Percentiles rank a stretch among this genome's conserved stretches.
Evolutionary conservation across 345 rosid species (phyloP).

Genomic region (Hibiscus mutabilis): DNA sequence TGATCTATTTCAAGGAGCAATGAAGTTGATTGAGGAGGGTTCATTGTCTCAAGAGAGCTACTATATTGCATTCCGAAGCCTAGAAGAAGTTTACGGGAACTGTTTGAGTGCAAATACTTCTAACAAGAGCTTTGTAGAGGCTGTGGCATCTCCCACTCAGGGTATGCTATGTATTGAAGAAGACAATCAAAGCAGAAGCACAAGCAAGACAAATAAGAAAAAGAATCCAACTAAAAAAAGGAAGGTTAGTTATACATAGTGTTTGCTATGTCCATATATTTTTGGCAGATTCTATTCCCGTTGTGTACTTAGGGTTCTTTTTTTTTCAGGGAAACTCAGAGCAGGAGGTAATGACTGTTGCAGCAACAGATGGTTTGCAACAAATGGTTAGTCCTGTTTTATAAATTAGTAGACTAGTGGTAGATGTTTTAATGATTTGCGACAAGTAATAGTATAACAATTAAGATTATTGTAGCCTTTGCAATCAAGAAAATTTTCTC

Average conservation of each 20-base stretch:
- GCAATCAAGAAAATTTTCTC: not conserved
- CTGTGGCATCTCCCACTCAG: slow-evolving; percentile 39
- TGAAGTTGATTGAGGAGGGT: slow-evolving; percentile 55
- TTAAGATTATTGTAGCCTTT: not conserved
- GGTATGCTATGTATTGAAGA: slow-evolving; percentile 55
- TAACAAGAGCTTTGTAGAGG: slow-evolving; percentile 43
- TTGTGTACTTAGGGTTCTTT: not conserved
- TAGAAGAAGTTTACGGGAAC: slow-evolving; percentile 50
- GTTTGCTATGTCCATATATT: not conserved
- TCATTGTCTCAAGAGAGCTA: slow-evolving; percentile 59
- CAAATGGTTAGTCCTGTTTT: slow-evolving; percentile 45
- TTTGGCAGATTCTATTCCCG: not conserved
- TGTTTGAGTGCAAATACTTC: slow-evolving; percentile 48
- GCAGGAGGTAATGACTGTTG: slow-evolving; percentile 43
- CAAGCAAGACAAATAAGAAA: slow-evolving; percentile 46
- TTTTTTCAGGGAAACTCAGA: slow-evolving; percentile 45
- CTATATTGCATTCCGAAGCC: slow-evolving; percentile 45
- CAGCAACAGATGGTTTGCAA: slow-evolving; percentile 53
- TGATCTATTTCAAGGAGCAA: slow-evolving; percentile 40
- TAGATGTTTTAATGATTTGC: not conserved
- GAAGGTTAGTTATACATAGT: slow-evolving; percentile 34
- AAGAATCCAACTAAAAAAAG: slow-evolving; percentile 61
- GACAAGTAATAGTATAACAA: not conserved
- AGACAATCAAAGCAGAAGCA: slow-evolving; percentile 38
- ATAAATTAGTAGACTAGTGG: not conserved